Evolutionary conservation across 495 filamentous ascomycete species (phyloP).

Genomic region (Xylaria grammica): DNA sequence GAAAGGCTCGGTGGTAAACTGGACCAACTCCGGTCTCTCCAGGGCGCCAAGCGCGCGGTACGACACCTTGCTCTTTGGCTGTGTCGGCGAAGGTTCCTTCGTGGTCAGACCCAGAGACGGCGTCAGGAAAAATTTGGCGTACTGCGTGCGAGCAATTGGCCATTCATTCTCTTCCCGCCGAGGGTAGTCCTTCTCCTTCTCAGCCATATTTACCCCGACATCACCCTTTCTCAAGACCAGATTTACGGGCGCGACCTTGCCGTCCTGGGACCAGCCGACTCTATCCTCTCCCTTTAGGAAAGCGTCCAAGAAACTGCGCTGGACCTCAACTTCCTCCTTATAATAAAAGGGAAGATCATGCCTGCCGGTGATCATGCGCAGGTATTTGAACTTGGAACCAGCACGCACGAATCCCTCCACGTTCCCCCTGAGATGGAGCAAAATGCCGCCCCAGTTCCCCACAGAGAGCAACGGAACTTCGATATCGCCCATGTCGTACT

Average conservation of each 20-base stretch:
- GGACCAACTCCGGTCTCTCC: conserved; percentile 50
- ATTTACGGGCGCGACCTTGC: conserved; percentile 59
- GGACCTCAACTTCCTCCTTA: conserved; percentile 65
- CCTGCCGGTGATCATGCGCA: conserved; percentile 69
- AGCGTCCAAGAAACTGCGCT: conserved; percentile 68
- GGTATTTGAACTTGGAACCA: conserved; percentile 65
- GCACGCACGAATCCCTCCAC: conserved; percentile 65
- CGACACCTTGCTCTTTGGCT: conserved; percentile 40
- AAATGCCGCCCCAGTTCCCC: conserved; percentile 70
- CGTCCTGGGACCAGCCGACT: conserved; percentile 60
- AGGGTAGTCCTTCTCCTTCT: conserved; percentile 55
- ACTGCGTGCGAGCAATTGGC: conserved; percentile 67
- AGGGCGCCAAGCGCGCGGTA: conserved; percentile 62
- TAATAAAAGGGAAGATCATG: conserved; percentile 78
- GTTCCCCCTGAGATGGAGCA: conserved; percentile 68
- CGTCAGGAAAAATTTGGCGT: conserved; percentile 60
- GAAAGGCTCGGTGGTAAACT: conserved; percentile 62
- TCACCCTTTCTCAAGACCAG: conserved; percentile 66
- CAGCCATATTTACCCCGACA: conserved; percentile 65
- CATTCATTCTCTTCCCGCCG: conserved; percentile 63
- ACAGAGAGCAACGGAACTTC: conserved; percentile 65
- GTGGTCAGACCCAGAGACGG: conserved; percentile 42
- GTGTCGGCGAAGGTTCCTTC: conserved; percentile 20
- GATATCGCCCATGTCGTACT: conserved; percentile 66
- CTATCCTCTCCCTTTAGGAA: conserved; percentile 69